Conservation (phyloP, 768 basidiomycete genomes). For the Rhizopogon sp. region DNA sequence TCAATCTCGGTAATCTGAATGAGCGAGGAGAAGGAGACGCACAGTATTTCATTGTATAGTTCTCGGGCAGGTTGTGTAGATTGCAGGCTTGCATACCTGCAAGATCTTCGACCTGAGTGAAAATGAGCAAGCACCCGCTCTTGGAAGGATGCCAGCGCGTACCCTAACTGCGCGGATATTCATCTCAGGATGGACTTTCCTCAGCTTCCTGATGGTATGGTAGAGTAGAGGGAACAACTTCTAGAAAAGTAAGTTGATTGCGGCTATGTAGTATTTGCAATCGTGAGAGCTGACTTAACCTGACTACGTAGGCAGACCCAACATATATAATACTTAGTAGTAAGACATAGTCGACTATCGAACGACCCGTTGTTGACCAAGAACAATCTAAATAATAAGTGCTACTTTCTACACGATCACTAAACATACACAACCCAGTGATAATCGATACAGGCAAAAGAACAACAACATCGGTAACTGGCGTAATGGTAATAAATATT, state of each 20-base stretch:
- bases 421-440: neutral
- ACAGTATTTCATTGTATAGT: constrained; percentile 84
- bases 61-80: constrained; percentile 89
- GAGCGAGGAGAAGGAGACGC: constrained; percentile 15
- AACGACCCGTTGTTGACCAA: neutral
- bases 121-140: constrained; percentile 11
- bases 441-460: neutral
- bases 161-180: constrained; percentile 28
- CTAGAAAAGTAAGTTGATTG: neutral
- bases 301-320: too few relatives aligned
- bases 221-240: neutral
- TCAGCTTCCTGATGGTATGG: neutral
- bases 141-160: neutral
- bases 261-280: neutral
- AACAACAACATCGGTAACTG: neutral
- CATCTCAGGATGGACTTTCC: constrained; percentile 11
- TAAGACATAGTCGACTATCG: too few relatives aligned
- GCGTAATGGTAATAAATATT: constrained; percentile 2
- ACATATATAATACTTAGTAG: too few relatives aligned
- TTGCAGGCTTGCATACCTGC: constrained; percentile 93
- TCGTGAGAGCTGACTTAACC: neutral
- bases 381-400: neutral
- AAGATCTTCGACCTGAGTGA: constrained; percentile 73
- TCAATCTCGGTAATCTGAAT: neutral
- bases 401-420: neutral